These are phyloP conservation scores for Botryotinia convoluta DNA, from an alignment of 2,329 filamentous ascomycete species.

Conservation along the genomic window DNA sequence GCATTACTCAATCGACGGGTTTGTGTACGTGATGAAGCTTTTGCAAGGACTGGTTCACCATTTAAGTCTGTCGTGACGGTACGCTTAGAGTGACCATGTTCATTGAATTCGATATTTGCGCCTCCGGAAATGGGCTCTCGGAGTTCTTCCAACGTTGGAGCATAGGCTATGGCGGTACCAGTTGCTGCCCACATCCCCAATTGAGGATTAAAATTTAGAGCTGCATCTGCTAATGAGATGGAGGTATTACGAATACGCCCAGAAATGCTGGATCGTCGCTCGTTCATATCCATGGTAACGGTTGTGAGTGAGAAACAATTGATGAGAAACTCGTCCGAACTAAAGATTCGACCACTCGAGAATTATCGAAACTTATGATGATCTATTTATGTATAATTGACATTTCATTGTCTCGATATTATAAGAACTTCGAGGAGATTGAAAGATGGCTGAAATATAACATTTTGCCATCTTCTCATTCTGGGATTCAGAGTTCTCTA, in stretches of 20 bases:
- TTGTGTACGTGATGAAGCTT: background rate
- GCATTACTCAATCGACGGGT: background rate
- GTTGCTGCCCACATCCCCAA: slow-evolving; percentile 28
- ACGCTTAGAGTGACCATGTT: slow-evolving; percentile 22
- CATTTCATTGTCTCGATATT: background rate
- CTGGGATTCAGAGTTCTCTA: background rate
- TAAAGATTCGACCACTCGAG: background rate
- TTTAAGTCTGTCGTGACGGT: slow-evolving; percentile 28
- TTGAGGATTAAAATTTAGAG: slow-evolving; percentile 28
- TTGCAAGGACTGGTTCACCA: slow-evolving; percentile 10
- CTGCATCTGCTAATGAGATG: slow-evolving; percentile 21
- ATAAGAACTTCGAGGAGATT: background rate
- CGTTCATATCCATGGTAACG: background rate
- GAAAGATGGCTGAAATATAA: background rate
- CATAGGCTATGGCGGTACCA: slow-evolving; percentile 26
- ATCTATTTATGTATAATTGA: background rate
- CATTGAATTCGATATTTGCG: slow-evolving; percentile 28
- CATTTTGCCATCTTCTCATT: background rate
- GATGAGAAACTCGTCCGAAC: background rate
- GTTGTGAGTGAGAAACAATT: background rate
- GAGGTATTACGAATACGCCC: slow-evolving; percentile 23
- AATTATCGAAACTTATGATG: background rate
- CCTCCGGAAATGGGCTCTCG: slow-evolving; percentile 25
- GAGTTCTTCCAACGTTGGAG: slow-evolving; percentile 25
- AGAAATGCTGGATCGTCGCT: background rate